A percentile compares a stretch with the other conserved stretches of the same genome.
phyloP scores from a whole-genome alignment of 1,284 basidiomycete genomes.

The Mixia osmundae region DNA sequence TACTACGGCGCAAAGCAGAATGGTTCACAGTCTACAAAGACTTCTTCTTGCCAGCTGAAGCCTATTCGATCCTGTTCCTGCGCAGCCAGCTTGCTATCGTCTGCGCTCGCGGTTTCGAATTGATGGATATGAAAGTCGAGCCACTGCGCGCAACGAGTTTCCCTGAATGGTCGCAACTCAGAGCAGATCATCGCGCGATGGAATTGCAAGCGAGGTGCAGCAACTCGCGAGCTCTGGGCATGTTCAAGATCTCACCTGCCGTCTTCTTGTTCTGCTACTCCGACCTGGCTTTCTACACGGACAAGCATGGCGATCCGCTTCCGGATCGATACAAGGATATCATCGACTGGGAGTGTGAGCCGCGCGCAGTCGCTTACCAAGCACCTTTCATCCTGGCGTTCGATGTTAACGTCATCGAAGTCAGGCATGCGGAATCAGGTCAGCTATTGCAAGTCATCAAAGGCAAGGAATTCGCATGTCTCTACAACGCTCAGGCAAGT shows the following conservation, averaged over 20 bases:
- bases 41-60: constrained; percentile 34
- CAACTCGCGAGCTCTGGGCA: constrained; percentile 52
- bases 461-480: constrained; percentile 52
- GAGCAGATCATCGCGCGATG: constrained; percentile 3
- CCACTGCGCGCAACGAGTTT: background rate
- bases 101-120: constrained; percentile 60
- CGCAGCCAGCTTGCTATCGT: constrained; percentile 71
- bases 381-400: constrained; percentile 75
- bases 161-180: constrained; percentile 8
- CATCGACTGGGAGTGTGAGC: constrained; percentile 88
- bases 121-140: background rate
- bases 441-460: constrained; percentile 72
- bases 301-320: constrained; percentile 56
- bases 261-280: constrained; percentile 67
- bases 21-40: constrained; percentile 61
- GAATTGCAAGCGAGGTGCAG: constrained; percentile 34
- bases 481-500: constrained; percentile 28
- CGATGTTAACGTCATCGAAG: constrained; percentile 75
- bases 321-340: constrained; percentile 34
- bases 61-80: constrained; percentile 68
- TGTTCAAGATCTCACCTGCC: constrained; percentile 45
- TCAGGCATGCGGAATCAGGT: constrained; percentile 62
- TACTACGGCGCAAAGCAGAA: constrained; percentile 45
- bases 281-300: constrained; percentile 81
- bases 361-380: constrained; percentile 65